These are phyloP conservation scores for Ammopiptanthus mongolicus DNA, from an alignment of 306 rosid genomes.

Conservation along the genomic window DNA sequence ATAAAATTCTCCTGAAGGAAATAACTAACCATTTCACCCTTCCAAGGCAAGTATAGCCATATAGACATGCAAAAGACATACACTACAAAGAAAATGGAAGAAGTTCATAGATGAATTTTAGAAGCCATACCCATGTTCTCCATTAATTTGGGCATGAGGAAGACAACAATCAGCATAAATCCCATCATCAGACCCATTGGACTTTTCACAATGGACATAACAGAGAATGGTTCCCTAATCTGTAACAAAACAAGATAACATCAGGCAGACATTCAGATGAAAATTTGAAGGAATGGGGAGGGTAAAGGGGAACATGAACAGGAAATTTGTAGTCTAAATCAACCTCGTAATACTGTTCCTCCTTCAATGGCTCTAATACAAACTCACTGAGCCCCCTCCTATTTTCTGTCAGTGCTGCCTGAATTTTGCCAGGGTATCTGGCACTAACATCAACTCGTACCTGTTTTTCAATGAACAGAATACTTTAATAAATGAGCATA, in stretches of 20 bases:
- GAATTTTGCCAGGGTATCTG: conserved; percentile 92
- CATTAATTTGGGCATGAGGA: conserved; percentile 92
- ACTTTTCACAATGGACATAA: conserved; percentile 87
- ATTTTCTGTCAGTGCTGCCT: conserved; percentile 90
- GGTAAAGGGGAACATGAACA: background rate
- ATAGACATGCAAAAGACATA: conserved; percentile 13
- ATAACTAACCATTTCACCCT: background rate
- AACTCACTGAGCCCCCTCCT: conserved; percentile 76
- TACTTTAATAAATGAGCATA: conserved; percentile 3
- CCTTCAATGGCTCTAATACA: conserved; percentile 85
- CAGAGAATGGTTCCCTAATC: conserved; percentile 87
- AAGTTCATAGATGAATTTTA: background rate
- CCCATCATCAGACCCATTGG: conserved; percentile 99
- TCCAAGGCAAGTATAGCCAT: conserved; percentile 5
- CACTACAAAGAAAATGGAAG: background rate
- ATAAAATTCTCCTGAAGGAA: conserved; percentile 3
- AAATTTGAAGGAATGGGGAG: background rate
- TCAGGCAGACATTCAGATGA: conserved; percentile 12
- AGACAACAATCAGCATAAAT: conserved; percentile 90
- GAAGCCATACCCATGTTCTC: conserved; percentile 84
- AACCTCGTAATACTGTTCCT: conserved; percentile 89
- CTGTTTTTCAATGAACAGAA: conserved; percentile 33
- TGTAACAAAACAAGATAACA: conserved; percentile 35
- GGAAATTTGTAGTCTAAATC: conserved; percentile 1
- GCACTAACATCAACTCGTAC: conserved; percentile 99